Conservation (phyloP, 371 early-diverging fungal genomes). For the Haplosporangium sp. region DNA sequence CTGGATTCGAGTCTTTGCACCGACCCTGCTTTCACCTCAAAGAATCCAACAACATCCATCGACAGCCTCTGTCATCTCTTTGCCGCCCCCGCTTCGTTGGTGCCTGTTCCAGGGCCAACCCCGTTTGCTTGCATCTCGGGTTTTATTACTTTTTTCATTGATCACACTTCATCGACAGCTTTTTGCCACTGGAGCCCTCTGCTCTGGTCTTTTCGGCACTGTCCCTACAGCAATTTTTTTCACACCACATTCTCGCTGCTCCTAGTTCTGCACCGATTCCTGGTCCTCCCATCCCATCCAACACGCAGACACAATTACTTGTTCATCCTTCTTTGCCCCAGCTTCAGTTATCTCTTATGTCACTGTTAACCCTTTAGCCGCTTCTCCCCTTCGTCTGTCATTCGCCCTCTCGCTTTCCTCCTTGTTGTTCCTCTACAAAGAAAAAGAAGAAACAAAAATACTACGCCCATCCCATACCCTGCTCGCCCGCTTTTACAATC, state of each 20-base stretch:
- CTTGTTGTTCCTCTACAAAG: not conserved
- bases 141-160: constrained; percentile 13
- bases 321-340: not conserved
- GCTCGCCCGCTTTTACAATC: not conserved
- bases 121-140: constrained; percentile 52
- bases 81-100: constrained; percentile 21
- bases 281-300: not conserved
- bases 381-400: constrained; percentile 15
- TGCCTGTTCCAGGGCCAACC: constrained; percentile 52
- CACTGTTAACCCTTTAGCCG: constrained; percentile 38
- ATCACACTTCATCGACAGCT: not conserved
- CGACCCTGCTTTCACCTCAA: not conserved
- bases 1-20: constrained; percentile 3
- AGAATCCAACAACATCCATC: constrained; percentile 3
- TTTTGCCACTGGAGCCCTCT: constrained; percentile 39
- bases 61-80: not conserved
- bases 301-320: not conserved
- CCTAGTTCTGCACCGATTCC: not conserved
- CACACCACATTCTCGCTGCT: not conserved
- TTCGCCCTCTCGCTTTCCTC: constrained; percentile 4
- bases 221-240: not conserved
- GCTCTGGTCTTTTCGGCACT: constrained; percentile 39
- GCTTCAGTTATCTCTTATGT: constrained; percentile 19
- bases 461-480: not conserved
- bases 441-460: constrained; percentile 11